Evolutionary conservation across 2,329 filamentous ascomycete species (phyloP).

Genomic region (Ascochyta lentis): DNA sequence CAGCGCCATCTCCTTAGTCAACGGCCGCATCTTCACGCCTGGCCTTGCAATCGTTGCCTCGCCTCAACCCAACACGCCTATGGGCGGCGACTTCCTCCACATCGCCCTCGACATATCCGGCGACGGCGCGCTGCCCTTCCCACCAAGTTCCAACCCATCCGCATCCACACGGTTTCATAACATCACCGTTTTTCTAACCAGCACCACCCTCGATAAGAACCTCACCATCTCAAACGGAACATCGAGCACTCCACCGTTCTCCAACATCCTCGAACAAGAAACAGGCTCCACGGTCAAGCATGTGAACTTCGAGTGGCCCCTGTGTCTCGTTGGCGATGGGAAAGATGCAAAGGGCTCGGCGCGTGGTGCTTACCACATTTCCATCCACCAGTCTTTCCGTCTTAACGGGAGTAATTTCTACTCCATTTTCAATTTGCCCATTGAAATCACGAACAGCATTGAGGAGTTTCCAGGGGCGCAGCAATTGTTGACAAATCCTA

Average conservation of each 20-base stretch:
- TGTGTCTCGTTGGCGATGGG: conserved; percentile 69
- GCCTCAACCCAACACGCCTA: conserved; percentile 48
- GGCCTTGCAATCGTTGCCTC: conserved; percentile 72
- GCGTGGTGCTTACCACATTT: conserved; percentile 72
- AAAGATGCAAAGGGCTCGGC: conserved; percentile 54
- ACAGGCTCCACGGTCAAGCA: conserved; percentile 74
- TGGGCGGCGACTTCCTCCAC: conserved; percentile 60
- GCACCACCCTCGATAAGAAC: conserved; percentile 67
- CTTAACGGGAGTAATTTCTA: conserved; percentile 70
- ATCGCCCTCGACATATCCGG: conserved; percentile 72
- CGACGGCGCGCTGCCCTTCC: conserved; percentile 67
- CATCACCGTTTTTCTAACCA: conserved; percentile 72
- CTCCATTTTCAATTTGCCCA: conserved; percentile 74
- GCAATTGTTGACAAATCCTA: conserved; percentile 41
- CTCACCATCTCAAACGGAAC: conserved; percentile 73
- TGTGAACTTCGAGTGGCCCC: conserved; percentile 74
- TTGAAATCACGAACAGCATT: conserved; percentile 72
- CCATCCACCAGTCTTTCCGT: conserved; percentile 73
- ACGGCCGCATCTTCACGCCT: conserved; percentile 73
- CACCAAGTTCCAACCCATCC: conserved; percentile 59
- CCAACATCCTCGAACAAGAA: conserved; percentile 69
- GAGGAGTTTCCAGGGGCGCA: conserved; percentile 40
- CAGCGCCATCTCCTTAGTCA: conserved; percentile 62
- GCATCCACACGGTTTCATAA: conserved; percentile 66
- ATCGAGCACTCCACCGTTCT: conserved; percentile 58